A percentile compares a stretch with the other conserved stretches of the same genome.
Conservation (phyloP, 1,284 basidiomycete species). For the Moesziomyces antarcticus region DNA sequence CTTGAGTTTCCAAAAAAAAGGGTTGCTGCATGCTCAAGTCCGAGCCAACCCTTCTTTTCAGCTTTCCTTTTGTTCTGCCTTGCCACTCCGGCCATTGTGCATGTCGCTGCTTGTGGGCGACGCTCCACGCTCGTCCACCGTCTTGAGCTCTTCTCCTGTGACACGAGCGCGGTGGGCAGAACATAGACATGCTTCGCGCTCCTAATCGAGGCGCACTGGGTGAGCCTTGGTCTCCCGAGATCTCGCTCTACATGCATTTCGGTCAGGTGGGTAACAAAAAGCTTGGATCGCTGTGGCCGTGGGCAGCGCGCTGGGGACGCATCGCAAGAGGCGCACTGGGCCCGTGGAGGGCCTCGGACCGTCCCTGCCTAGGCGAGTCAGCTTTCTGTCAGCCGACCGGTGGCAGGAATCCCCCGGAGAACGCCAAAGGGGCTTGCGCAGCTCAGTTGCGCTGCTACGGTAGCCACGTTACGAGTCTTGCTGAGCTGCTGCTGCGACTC, state of each 20-base stretch:
- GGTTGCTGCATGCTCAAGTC: constrained; percentile 6
- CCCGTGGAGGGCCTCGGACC: background rate
- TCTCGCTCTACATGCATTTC: background rate
- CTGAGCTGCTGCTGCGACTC: background rate
- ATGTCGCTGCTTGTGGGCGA: too few relatives aligned
- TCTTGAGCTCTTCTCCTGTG: too few relatives aligned
- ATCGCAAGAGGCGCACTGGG: too few relatives aligned
- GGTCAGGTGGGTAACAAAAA: background rate
- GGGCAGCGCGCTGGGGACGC: too few relatives aligned
- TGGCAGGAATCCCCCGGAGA: too few relatives aligned
- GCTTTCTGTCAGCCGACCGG: background rate
- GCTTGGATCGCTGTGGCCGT: background rate
- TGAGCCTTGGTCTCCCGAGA: background rate
- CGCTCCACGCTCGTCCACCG: too few relatives aligned
- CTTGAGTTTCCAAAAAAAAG: background rate
- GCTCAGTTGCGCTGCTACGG: too few relatives aligned
- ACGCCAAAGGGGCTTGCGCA: too few relatives aligned
- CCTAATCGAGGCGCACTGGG: background rate
- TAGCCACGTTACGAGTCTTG: too few relatives aligned
- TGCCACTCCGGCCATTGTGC: background rate
- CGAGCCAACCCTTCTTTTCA: constrained; percentile 7
- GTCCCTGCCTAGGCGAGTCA: background rate
- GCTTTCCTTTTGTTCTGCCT: constrained; percentile 1
- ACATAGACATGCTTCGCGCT: background rate
- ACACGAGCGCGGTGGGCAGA: background rate